These are phyloP conservation scores for Trichoderma sp. DNA, from an alignment of 2,329 filamentous ascomycete species.

Conservation along the genomic window DNA sequence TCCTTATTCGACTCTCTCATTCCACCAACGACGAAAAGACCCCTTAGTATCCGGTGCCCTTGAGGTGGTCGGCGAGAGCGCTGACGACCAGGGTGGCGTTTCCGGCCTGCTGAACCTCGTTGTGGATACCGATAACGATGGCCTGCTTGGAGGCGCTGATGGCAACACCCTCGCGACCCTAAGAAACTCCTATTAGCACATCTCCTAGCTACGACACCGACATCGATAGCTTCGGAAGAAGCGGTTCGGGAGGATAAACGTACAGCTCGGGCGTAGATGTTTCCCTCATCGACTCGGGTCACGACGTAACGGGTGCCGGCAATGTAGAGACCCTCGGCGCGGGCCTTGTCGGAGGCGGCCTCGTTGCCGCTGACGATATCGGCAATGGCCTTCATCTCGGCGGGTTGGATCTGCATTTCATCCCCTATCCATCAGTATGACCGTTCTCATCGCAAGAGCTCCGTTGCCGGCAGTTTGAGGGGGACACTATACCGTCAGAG, in stretches of 20 bases:
- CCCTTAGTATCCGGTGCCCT: constrained; percentile 72
- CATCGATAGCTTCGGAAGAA: too few species aligned
- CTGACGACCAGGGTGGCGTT: constrained; percentile 79
- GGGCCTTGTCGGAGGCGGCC: constrained; percentile 64
- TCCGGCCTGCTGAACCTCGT: constrained; percentile 70
- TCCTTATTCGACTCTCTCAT: background rate
- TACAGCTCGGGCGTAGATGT: constrained; percentile 86
- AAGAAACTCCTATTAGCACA: constrained; percentile 6
- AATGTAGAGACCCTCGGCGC: constrained; percentile 73
- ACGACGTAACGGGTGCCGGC: constrained; percentile 77
- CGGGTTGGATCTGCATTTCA: constrained; percentile 44
- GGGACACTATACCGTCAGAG: constrained; percentile 67
- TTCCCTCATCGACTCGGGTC: constrained; percentile 69
- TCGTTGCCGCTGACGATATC: constrained; percentile 52
- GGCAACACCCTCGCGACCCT: constrained; percentile 77
- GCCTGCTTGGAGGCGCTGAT: constrained; percentile 87
- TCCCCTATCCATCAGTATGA: background rate
- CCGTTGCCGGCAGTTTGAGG: too few species aligned
- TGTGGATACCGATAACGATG: constrained; percentile 86
- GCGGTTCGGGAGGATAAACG: constrained; percentile 31
- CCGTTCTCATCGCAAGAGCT: too few species aligned
- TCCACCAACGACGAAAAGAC: background rate
- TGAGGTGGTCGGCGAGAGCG: constrained; percentile 84
- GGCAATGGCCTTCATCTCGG: constrained; percentile 62
- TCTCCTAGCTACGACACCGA: background rate